Percentiles rank a stretch among this genome's conserved stretches.
phyloP scores from a whole-genome alignment of 306 rosid species.

The Malus orientalis region DNA sequence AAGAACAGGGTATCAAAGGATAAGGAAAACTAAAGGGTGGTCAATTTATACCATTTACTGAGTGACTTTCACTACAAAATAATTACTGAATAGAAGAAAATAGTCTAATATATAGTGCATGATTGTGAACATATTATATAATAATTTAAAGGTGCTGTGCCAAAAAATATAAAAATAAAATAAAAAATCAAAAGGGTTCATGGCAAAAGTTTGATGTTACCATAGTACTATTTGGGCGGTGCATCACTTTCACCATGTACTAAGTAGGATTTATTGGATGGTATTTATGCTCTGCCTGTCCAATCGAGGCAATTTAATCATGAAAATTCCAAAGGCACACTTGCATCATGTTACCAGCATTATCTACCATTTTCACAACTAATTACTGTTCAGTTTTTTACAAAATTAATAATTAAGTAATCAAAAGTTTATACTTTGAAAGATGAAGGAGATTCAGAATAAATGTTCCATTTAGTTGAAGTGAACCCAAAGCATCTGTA shows the following conservation, averaged over 20 bases:
- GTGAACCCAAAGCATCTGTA: neutral
- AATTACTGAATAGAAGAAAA: constrained; percentile 5
- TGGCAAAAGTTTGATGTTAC: constrained; percentile 49
- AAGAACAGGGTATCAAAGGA: neutral
- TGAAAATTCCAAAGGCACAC: constrained; percentile 28
- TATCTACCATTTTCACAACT: neutral
- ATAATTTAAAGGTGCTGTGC: constrained; percentile 5
- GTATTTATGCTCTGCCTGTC: constrained; percentile 50
- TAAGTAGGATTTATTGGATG: constrained; percentile 35
- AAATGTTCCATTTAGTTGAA: neutral
- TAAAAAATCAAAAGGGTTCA: constrained; percentile 8
- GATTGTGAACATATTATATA: constrained; percentile 20
- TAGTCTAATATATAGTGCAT: constrained; percentile 10
- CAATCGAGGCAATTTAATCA: constrained; percentile 49
- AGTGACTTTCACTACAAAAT: neutral
- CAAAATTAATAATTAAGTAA: neutral
- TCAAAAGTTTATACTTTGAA: neutral
- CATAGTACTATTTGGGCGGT: constrained; percentile 53
- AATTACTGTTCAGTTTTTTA: neutral
- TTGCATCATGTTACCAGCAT: constrained; percentile 15
- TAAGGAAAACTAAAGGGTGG: neutral
- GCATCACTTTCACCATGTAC: constrained; percentile 51
- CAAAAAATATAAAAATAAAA: constrained; percentile 15
- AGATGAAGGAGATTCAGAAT: neutral
- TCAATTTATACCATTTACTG: constrained; percentile 13